These are phyloP conservation scores for Corchorus capsularis DNA, from an alignment of 345 rosid species.

Conservation along the genomic window DNA sequence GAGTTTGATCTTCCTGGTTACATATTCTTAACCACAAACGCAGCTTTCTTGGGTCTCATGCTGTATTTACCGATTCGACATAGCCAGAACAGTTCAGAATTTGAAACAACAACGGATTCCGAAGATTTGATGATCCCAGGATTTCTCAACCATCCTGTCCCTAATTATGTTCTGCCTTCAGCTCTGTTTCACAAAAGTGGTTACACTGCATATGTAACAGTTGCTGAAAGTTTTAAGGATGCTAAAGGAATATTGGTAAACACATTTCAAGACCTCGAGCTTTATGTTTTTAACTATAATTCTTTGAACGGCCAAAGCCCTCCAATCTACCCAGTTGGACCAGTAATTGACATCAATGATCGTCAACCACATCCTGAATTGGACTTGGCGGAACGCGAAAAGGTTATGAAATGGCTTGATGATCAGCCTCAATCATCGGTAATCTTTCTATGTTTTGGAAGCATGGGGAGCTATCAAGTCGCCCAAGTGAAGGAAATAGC, in stretches of 20 bases:
- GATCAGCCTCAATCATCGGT: constrained; percentile 41
- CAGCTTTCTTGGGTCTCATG: constrained; percentile 38
- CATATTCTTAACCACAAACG: constrained; percentile 33
- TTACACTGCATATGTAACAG: constrained; percentile 30
- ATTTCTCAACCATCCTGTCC: constrained; percentile 32
- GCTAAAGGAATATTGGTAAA: constrained; percentile 48
- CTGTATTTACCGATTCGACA: constrained; percentile 37
- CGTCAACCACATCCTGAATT: constrained; percentile 27
- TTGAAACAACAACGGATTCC: constrained; percentile 21
- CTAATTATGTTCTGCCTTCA: constrained; percentile 39
- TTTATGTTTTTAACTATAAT: constrained; percentile 29
- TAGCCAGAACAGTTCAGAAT: constrained; percentile 14
- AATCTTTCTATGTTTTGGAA: constrained; percentile 53
- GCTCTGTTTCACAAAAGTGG: constrained; percentile 33
- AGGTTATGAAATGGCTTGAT: constrained; percentile 46
- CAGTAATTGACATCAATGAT: constrained; percentile 32
- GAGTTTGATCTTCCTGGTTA: constrained; percentile 26
- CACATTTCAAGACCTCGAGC: constrained; percentile 39
- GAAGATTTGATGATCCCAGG: constrained; percentile 31
- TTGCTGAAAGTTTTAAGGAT: constrained; percentile 36
- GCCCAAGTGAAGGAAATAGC: constrained; percentile 46
- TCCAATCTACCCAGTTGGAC: constrained; percentile 46
- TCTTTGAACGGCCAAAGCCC: constrained; percentile 25
- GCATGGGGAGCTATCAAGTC: constrained; percentile 31
- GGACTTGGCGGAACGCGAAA: constrained; percentile 16